Conservation (phyloP, 192 early-diverging fungal genomes). For the Cetraspora pellucida region DNA sequence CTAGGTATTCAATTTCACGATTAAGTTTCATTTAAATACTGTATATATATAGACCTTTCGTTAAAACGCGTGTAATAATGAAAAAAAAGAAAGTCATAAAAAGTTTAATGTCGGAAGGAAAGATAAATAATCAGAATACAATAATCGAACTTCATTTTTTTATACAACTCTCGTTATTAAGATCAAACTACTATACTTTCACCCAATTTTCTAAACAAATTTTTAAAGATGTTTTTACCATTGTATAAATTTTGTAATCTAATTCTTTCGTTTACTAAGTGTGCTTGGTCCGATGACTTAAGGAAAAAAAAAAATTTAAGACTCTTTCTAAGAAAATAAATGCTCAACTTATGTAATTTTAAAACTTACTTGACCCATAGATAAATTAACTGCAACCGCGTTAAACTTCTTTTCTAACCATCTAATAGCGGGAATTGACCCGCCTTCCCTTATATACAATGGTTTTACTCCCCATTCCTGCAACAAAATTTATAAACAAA, state of each 20-base stretch:
- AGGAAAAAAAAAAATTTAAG: too few species aligned
- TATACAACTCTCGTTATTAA: too few species aligned
- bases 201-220: conserved; percentile 44
- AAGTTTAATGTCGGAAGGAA: too few species aligned
- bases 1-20: too few species aligned
- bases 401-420: conserved; percentile 71
- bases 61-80: too few species aligned
- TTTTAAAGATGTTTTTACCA: conserved; percentile 66
- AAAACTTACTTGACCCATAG: conserved; percentile 66
- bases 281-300: conserved; percentile 72
- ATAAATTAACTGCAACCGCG: conserved; percentile 71
- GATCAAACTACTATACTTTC: background rate
- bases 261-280: conserved; percentile 78
- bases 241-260: conserved; percentile 66
- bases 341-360: conserved; percentile 30
- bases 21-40: too few species aligned
- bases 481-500: too few species aligned
- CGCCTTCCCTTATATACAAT: conserved; percentile 76
- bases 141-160: too few species aligned
- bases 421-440: conserved; percentile 74
- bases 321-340: too few species aligned
- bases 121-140: too few species aligned
- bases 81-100: too few species aligned
- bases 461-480: conserved; percentile 63
- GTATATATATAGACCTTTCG: too few species aligned